Evolutionary conservation across 1,139 yeast genomes (phyloP).

Genomic region (Candida glucosophila): DNA sequence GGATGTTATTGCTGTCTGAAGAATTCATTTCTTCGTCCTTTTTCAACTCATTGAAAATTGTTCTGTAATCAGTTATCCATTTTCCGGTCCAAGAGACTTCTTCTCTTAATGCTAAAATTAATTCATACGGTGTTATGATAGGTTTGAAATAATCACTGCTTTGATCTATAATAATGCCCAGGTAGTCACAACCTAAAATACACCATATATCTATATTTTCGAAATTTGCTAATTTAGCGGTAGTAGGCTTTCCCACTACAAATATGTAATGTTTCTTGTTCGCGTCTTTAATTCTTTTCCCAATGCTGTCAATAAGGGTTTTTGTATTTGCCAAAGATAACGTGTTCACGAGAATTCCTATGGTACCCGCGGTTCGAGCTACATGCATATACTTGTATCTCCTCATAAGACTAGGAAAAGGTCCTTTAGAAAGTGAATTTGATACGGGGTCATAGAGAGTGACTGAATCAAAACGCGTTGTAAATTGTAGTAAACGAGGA

Average conservation of each 20-base stretch:
- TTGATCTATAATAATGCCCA: slow-evolving; percentile 80
- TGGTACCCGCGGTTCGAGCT: slow-evolving; percentile 85
- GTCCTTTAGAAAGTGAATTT: slow-evolving; percentile 35
- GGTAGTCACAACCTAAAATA: slow-evolving; percentile 87
- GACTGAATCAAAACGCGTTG: slow-evolving; percentile 57
- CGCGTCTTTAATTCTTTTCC: slow-evolving; percentile 53
- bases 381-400: slow-evolving; percentile 81
- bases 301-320: slow-evolving; percentile 50
- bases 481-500: slow-evolving; percentile 66
- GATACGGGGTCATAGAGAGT: slow-evolving; percentile 36
- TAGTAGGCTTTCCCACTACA: slow-evolving; percentile 98
- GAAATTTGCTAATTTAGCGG: slow-evolving; percentile 91
- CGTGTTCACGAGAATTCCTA: slow-evolving; percentile 87
- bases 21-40: slow-evolving; percentile 15
- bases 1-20: slow-evolving; percentile 9
- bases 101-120: slow-evolving; percentile 66
- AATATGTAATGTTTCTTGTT: slow-evolving; percentile 89
- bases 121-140: slow-evolving; percentile 87
- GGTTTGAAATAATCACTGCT: slow-evolving; percentile 80
- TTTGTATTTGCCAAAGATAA: slow-evolving; percentile 70
- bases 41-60: slow-evolving; percentile 30
- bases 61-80: slow-evolving; percentile 78
- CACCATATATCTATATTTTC: slow-evolving; percentile 92
- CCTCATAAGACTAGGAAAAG: slow-evolving; percentile 70
- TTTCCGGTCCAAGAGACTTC: slow-evolving; percentile 85